phyloP scores from a whole-genome alignment of 2,329 filamentous ascomycete genomes.

The Podosphaera xanthii region DNA sequence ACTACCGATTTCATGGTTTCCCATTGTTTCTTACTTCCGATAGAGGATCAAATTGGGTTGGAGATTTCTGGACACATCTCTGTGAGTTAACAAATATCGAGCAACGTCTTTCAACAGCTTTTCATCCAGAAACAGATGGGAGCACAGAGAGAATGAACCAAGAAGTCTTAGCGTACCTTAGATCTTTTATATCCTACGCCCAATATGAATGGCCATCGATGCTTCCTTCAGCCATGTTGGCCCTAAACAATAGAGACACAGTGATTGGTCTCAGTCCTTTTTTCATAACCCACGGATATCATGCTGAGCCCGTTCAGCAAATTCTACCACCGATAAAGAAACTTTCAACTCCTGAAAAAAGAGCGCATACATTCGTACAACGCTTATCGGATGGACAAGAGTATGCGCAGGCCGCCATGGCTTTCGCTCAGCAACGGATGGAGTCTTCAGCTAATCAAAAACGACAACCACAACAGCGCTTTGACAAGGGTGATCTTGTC shows the following conservation, averaged over 20 bases:
- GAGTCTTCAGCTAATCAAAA: too few relatives aligned
- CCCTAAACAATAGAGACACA: neutral
- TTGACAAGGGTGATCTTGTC: too few relatives aligned
- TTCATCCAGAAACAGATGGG: too few relatives aligned
- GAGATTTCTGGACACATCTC: too few relatives aligned
- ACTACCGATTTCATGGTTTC: too few relatives aligned
- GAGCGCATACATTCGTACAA: neutral
- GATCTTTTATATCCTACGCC: neutral
- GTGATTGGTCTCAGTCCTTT: neutral
- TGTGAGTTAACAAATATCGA: too few relatives aligned
- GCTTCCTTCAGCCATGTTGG: neutral
- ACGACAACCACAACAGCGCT: too few relatives aligned
- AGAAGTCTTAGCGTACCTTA: neutral
- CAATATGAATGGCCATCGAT: neutral
- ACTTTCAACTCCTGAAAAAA: neutral
- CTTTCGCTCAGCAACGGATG: too few relatives aligned
- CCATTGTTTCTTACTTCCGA: too few relatives aligned
- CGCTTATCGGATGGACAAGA: neutral
- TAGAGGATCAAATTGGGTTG: too few relatives aligned
- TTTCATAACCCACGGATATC: neutral
- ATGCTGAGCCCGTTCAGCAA: neutral
- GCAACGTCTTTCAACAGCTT: too few relatives aligned
- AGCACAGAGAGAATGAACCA: neutral
- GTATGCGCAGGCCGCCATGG: too few relatives aligned
- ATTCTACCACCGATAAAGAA: neutral